These are phyloP conservation scores for Aureobasidium sp. DNA, from an alignment of 2,329 filamentous ascomycete genomes.

Conservation along the genomic window DNA sequence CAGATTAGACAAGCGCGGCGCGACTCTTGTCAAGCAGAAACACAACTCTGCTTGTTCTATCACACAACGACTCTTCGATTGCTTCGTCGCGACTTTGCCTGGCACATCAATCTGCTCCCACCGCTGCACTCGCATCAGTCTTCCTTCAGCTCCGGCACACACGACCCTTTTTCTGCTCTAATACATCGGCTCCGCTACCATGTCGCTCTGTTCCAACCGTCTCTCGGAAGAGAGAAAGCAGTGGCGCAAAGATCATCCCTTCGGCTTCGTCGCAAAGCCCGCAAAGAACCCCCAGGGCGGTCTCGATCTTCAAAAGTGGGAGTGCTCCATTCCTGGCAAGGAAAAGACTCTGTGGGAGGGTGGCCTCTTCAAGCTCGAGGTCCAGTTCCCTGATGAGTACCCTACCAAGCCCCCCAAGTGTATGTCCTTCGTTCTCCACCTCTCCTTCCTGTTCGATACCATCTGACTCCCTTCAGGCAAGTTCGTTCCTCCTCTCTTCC, in stretches of 20 bases:
- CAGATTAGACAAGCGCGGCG: constrained; percentile 2
- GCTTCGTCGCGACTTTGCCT: neutral
- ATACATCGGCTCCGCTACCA: constrained; percentile 30
- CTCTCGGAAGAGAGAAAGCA: constrained; percentile 89
- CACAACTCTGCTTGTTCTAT: neutral
- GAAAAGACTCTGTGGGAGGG: constrained; percentile 97
- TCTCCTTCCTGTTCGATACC: neutral
- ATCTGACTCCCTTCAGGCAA: constrained; percentile 57
- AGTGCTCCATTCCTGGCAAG: constrained; percentile 93
- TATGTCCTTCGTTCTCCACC: constrained; percentile 42
- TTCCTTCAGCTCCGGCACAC: neutral
- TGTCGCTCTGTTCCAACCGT: constrained; percentile 84
- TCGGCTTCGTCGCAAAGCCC: constrained; percentile 93
- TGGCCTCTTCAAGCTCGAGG: constrained; percentile 90
- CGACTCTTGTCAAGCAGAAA: neutral
- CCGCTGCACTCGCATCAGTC: neutral
- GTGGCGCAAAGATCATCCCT: constrained; percentile 94
- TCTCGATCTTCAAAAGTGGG: constrained; percentile 91
- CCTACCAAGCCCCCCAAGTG: constrained; percentile 98
- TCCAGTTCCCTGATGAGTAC: constrained; percentile 94
- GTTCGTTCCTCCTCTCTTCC: constrained; percentile 91
- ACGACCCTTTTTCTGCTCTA: neutral
- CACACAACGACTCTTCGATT: neutral
- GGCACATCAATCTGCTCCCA: neutral
- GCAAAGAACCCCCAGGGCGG: constrained; percentile 70